Evolutionary conservation across 2,329 filamentous ascomycete species (phyloP), one percentile per base, ranked within the genome.

Genomic region (Leptosphaerulina australis): DNA sequence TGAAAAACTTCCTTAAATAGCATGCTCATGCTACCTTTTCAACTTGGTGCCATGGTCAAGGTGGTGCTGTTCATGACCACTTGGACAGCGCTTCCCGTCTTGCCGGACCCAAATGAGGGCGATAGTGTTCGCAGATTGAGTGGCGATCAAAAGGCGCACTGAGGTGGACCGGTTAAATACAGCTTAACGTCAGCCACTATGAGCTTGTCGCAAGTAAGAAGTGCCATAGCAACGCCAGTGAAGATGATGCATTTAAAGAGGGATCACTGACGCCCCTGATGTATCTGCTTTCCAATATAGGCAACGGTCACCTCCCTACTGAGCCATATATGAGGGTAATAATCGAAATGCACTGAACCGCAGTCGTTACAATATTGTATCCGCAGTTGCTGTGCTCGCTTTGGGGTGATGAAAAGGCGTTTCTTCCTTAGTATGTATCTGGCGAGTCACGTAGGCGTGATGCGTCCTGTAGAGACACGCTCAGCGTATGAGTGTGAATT

Each of bases 121-220:
- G 28, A 50, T 50, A 50, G 39, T 50, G 46, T 22, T 36, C 8
- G 15, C 29, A 50, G 28, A 50, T 44, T 50, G 39, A 28, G 39
- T 12, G 9, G 5, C 20, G 17, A 34, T 43, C 2, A 7, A 18
- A 17, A 17, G 15, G 35, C n/a, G 10, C 24, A 21, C 28, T 28
- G 22, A 33, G 35, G 35, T 17, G 22, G 26, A 43, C 46, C 46
- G 46, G 46, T 25, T 50, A 50, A 50, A 44, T 50, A 12, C 33
- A 33, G 39, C 14, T 12, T 28, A 26, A 38, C 34, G 39, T 44
- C 46, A 44, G 33, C 39, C 21, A 50, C 21, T 50, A 26, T 50
- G 38, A 33, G 21, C 33, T 48, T 34, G 46, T 44, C 33, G 26
- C 46, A 50, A 15, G 38, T 50, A 38, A 24, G 39, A 5, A 44